Conservation (phyloP, 164 flowering plant species). For the Platanus orientalis region DNA sequence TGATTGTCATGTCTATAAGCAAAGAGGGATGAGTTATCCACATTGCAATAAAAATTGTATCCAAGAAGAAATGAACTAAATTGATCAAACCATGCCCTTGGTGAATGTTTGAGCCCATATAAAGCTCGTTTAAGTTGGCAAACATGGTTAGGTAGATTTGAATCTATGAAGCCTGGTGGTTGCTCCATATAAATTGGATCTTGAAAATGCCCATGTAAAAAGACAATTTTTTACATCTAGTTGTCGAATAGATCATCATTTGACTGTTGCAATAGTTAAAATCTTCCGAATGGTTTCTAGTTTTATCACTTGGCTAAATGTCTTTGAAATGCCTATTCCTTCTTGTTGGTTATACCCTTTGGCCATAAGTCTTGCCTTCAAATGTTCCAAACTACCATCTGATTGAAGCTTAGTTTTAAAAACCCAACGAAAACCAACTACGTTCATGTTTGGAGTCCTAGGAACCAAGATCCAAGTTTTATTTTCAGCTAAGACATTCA, state of each 20-base stretch:
- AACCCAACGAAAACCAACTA: no score
- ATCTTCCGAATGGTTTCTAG: not conserved
- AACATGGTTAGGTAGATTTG: not conserved
- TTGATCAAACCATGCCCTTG: not conserved
- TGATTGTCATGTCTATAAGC: not conserved
- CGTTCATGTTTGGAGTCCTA: no score
- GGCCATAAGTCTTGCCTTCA: not conserved
- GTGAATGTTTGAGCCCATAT: not conserved
- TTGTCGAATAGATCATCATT: not conserved
- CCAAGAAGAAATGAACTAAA: not conserved
- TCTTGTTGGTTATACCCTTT: not conserved
- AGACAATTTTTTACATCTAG: conserved; percentile 4
- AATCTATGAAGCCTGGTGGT: not conserved
- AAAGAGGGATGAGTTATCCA: not conserved
- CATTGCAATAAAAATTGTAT: not conserved
- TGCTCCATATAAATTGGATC: conserved; percentile 3
- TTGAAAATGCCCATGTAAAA: not conserved
- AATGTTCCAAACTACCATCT: no score
- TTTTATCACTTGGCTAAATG: not conserved
- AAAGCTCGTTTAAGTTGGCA: not conserved
- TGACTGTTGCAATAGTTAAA: not conserved
- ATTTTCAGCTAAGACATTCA: no score
- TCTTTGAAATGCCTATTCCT: not conserved
- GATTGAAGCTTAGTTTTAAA: no score
- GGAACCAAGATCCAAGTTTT: no score